phyloP scores from a whole-genome alignment of 306 rosid species.

The Dalbergia cultrata region DNA sequence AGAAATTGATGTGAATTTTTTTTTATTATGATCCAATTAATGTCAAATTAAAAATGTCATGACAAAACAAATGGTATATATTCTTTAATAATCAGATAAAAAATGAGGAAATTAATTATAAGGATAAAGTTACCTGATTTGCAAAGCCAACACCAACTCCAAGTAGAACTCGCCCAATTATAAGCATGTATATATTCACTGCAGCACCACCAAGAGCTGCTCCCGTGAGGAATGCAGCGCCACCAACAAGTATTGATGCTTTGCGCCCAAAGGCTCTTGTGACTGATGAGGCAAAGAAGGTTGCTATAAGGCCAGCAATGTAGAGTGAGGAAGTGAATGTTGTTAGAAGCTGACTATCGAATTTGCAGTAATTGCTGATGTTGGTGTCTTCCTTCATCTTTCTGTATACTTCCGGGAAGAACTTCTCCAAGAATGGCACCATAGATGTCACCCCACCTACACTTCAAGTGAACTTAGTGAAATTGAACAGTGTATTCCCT shows the following conservation, averaged over 20 bases:
- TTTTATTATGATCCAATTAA: too few relatives aligned
- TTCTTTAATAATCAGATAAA: background rate
- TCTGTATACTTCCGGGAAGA: conserved; percentile 33
- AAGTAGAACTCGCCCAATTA: conserved; percentile 58
- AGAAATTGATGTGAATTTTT: too few relatives aligned
- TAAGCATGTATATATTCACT: conserved; percentile 32
- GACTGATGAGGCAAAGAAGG: conserved; percentile 57
- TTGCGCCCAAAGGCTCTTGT: conserved; percentile 53
- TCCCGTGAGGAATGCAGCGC: conserved; percentile 53
- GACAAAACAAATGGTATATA: too few relatives aligned
- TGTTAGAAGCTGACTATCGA: conserved; percentile 60
- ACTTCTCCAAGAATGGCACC: conserved; percentile 32
- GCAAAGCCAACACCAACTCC: conserved; percentile 69
- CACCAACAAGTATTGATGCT: conserved; percentile 52
- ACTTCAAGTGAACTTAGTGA: background rate
- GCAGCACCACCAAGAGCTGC: conserved; percentile 54
- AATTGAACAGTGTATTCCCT: background rate
- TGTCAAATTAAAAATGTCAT: too few relatives aligned
- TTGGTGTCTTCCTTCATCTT: conserved; percentile 48
- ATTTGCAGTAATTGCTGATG: conserved; percentile 57
- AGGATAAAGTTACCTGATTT: conserved; percentile 48
- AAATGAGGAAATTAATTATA: background rate
- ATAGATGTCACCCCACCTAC: conserved; percentile 27
- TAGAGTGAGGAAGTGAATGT: conserved; percentile 65
- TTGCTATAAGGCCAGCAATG: conserved; percentile 56